Evolutionary conservation across 768 basidiomycete genomes (phyloP).

Genomic region (Mycena sanguinolenta): DNA sequence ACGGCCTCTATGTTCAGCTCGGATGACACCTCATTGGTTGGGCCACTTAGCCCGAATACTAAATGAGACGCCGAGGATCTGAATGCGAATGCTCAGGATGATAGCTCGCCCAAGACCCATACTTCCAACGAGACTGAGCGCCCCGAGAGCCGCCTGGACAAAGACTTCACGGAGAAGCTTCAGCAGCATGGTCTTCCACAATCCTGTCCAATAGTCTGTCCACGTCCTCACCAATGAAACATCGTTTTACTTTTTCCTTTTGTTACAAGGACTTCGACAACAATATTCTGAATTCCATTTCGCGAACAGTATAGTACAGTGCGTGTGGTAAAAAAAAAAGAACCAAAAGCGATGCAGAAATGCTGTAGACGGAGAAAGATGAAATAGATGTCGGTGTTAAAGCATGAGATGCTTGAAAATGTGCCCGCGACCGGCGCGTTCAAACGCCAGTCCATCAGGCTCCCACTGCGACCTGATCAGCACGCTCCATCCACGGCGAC

Average conservation of each 20-base stretch:
- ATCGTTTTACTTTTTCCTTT: too few relatives aligned
- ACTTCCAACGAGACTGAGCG: background rate
- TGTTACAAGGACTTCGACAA: too few relatives aligned
- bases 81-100: background rate
- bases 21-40: background rate
- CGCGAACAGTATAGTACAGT: too few relatives aligned
- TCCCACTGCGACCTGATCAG: conserved; percentile 16
- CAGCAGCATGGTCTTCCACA: too few relatives aligned
- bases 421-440: background rate
- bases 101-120: background rate
- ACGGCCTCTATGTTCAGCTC: background rate
- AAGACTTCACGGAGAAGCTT: background rate
- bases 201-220: too few relatives aligned
- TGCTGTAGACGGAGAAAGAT: too few relatives aligned
- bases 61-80: background rate
- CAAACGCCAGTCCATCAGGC: background rate
- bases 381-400: too few relatives aligned
- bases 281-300: too few relatives aligned
- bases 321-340: too few relatives aligned
- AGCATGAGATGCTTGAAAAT: too few relatives aligned
- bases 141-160: background rate
- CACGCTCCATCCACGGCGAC: conserved; percentile 20
- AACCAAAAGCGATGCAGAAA: too few relatives aligned
- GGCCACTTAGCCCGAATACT: background rate
- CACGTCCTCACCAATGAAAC: too few relatives aligned